Evolutionary conservation across 2,329 filamentous ascomycete species (phyloP), one percentile per base, ranked within the genome.

Genomic region (Aspergillus udagawae): DNA sequence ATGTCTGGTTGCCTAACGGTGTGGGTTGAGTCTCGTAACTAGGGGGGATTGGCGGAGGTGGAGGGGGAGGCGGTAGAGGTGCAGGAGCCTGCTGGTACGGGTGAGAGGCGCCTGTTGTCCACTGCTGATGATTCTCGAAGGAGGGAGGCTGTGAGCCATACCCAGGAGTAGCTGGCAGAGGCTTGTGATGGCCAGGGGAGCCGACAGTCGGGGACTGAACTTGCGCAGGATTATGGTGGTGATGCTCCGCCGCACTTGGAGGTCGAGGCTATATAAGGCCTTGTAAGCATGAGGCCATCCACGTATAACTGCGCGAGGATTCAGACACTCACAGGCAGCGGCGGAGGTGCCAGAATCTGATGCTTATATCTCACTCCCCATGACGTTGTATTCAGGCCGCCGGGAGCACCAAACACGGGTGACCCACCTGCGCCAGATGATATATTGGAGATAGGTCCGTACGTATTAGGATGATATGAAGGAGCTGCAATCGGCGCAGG

Each of bases 361-460:
- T 62, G 64, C 42, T 70, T 77, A 59, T 75, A 79, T 53, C 72
- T 71, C 49, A 78, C 76, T 27, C 77, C 77, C 77, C 77, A 79
- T 17, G 64, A 63, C 17, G 72, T 68, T 14, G 74, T 74, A 60
- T 77, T 72, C 23, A 66, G 20, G 6, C 54, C 57, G 23, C 55
- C 38, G 38, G 55, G 47, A 54, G 49, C 53, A 50, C 58, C 63
- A 25, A 63, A 52, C 8, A 58, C 56, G 5, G 65, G 64, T 25
- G 70, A 63, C 10, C 58, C 53, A 23, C 50, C 63, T 49, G 61
- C 35, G n/a, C 53, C 56, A 23, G 61, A 49, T 12, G 65, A 29
- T 21, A 65, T 56, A 45, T 63, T 63, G 21, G 70, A 68, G 51
- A 72, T 75, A 23, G 66, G 67, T 4, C 73, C 73, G 58, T 75